Base-by-base conservation (phyloP, 2,329 filamentous ascomycete species). In the Cordyceps militaris region DNA sequence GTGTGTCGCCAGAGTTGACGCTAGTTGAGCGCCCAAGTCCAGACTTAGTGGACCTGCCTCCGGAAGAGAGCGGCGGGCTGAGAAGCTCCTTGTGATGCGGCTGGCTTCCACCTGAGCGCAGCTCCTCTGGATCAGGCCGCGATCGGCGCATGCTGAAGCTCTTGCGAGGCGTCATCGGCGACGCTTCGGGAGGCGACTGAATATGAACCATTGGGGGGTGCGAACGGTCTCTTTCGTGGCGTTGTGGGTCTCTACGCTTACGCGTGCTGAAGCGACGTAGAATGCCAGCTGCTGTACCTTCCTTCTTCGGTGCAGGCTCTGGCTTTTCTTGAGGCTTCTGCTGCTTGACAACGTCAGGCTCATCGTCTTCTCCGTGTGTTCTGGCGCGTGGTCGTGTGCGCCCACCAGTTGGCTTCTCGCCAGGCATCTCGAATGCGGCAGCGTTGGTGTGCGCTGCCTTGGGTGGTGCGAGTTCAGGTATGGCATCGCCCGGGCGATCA, bases 281-380 rank as follows among this genome's bases (percentile, higher is more conserved):
- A 52, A 99, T 78, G 28, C 92, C 90, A 26, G 85, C 88, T 36
- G 92, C 91, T 4, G 89, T 84, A 66, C 91, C 94, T 70, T 97
- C 93, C 71, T 94, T 96, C 75, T 89, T 92, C 51, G 77, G 76
- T 5, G 83, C 78, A 10, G 79, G 81, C 68, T 85, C 86, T 21
- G 76, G 70, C 32, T 83, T 82, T 26, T 86, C 80, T 66, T 64
- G 81, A 65, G 63, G 79, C 16, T 69, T 65, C 6, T 61, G 58
- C 24, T 65, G 67, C 51, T 69, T 73, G 26, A 63, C 63, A 40
- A 59, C 80, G 50, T 96, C 89, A 0, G 86, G 81, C 11, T 90
- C 81, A 59, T 99, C 94, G 61, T 97, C 93, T 71, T 97, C 94
- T 16, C 93, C 94, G 67, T 97, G 93, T 0, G 94, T 97, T 63